Evolutionary conservation across 805 yeast species (phyloP), one percentile per base, ranked within the genome.

Genomic region (Candida yuanshanica): DNA sequence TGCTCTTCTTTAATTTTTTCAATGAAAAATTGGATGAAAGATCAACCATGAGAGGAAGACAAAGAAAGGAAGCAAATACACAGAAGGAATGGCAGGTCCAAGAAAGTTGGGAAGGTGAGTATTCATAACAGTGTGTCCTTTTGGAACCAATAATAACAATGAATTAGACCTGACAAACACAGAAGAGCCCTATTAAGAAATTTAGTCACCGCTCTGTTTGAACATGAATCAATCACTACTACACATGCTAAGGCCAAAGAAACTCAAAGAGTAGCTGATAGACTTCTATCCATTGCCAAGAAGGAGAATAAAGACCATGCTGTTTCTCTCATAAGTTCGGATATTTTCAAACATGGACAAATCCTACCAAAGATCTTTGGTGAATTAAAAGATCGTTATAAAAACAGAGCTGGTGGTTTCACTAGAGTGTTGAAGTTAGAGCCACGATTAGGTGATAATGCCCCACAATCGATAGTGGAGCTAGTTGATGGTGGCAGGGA

Each of bases 381-480:
- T 14, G 87, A 76, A 33, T 68, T 90, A 32, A 75, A 78, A 4
- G 69, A 75, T 33, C 70, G 95, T 43, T 90, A 84, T 56, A 55
- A 66, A 4, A 54, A 63, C 20, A 75, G 96, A 64, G 57, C 63
- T 1, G 85, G 88, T 46, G 97, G 97, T 1, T 91, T 82, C 66
- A 88, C 97, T 3, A 77, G 98, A 51, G 77, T 91, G 40, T 65
- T 89, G 47, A 81, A 76, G 51, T 68, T 93, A 46, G 98, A 93
- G 62, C 88, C 90, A 14, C 73, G 98, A 50, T 62, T 82, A 36
- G 90, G 93, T 42, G 99, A 93, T 60, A 83, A 80, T 46, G 95
- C 97, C 0, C 90, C 90, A 24, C 93, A 86, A 71, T 81, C 93
- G 1, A 80, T 90, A 8, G 57, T 93, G 40, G 99, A 93, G 63